phyloP scores from a whole-genome alignment of 768 basidiomycete species.

The Tephrocybe sp. region DNA sequence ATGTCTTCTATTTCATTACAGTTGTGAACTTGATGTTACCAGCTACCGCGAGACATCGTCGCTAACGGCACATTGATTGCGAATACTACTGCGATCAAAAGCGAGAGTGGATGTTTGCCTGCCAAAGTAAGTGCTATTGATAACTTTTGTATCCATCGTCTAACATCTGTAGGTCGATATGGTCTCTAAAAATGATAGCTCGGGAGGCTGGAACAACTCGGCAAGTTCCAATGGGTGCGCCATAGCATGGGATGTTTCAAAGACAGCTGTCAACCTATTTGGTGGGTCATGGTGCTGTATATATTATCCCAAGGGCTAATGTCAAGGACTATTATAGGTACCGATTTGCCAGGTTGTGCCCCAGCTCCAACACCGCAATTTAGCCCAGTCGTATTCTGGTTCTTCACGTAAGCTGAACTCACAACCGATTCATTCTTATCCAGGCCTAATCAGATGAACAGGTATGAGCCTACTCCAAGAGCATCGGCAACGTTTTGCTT shows the following conservation, averaged over 20 bases:
- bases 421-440: too few species aligned
- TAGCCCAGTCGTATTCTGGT: conserved; percentile 55
- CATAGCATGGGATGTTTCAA: conserved; percentile 38
- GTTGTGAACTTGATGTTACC: not conserved
- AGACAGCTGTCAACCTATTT: conserved; percentile 38
- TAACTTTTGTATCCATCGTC: not conserved
- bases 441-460: conserved; percentile 11
- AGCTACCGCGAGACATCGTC: conserved; percentile 36
- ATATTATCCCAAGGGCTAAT: not conserved
- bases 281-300: conserved; percentile 26
- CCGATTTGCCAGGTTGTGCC: conserved; percentile 28
- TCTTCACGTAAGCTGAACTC: conserved; percentile 38
- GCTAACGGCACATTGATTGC: conserved; percentile 46
- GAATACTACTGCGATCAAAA: conserved; percentile 48
- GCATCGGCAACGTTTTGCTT: conserved; percentile 48
- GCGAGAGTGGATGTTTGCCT: conserved; percentile 39
- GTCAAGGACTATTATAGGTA: conserved; percentile 19
- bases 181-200: conserved; percentile 23
- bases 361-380: conserved; percentile 31
- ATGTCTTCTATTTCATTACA: not conserved
- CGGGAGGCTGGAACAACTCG: conserved; percentile 42
- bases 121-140: conserved; percentile 28
- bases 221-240: conserved; percentile 38
- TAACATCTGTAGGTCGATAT: conserved; percentile 32
- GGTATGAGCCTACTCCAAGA: conserved; percentile 33